Evolutionary conservation across 2,329 filamentous ascomycete species (phyloP), one percentile per base, ranked within the genome.

Genomic region (Colletotrichum sp.): DNA sequence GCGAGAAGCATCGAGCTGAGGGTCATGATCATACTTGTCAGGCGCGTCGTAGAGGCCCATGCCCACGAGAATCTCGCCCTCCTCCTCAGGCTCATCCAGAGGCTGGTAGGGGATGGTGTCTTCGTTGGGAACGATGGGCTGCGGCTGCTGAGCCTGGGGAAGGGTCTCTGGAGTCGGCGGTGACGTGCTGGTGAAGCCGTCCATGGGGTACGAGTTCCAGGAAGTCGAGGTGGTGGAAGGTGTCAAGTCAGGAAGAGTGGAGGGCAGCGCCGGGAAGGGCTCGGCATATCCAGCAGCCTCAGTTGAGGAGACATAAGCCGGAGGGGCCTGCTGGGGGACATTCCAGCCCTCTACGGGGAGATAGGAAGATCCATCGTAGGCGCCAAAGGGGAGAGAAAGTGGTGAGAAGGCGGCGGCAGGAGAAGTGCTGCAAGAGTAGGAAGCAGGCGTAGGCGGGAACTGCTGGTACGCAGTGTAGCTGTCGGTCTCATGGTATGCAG

Each of bases 41-140:
- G 94, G 94, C 6, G 91, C 87, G 80, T 95, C 94, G 83, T 97
- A 97, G 0, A 97, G 89, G 1, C 95, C 95, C 90, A 97, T 93
- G 25, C 94, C 94, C n/a, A 96, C 89, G 3, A 96, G 88, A 75
- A 95, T 93, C 80, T 96, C 94, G 48, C 92, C 93, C 16, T 90
- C 87, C 32, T 91, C 91, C 64, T 90, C 87, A 13, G 85, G 81
- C 52, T 91, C 88, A 36, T 90, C 88, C 28, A 91, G 83, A 8
- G 88, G 79, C 71, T 89, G 85, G 76, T 88, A 90, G 13, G 86
- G 83, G 66, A 89, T 87, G 8, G 84, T 82, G 73, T 90, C 89
- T 64, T 92, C 89, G 13, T 88, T 83, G 36, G 88, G 82, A 12
- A 88, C 81, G 25, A 82, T 81, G 16, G 88, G 84, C 67, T 88